These are phyloP conservation scores for Boletus rex-veris DNA, from an alignment of 768 basidiomycete species.

Conservation along the genomic window DNA sequence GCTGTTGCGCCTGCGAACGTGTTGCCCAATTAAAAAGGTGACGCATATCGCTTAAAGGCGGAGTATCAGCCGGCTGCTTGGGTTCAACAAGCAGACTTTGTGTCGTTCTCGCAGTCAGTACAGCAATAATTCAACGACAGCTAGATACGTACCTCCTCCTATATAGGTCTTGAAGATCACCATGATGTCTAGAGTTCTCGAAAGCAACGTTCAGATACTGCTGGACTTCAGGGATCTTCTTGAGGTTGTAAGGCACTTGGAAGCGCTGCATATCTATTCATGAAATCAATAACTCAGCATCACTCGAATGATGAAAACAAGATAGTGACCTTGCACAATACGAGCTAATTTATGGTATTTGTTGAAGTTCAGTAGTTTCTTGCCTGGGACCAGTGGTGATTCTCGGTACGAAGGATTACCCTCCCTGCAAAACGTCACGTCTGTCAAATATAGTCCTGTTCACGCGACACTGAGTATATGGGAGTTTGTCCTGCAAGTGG, in stretches of 20 bases:
- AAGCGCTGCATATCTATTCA: constrained; percentile 84
- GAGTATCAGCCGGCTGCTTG: constrained; percentile 69
- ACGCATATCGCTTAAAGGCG: constrained; percentile 64
- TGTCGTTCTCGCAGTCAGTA: background rate
- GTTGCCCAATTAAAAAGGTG: constrained; percentile 80
- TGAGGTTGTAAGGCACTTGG: constrained; percentile 81
- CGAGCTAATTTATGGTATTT: constrained; percentile 90
- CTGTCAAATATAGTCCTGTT: constrained; percentile 80
- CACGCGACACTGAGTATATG: constrained; percentile 12
- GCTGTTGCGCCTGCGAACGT: constrained; percentile 45
- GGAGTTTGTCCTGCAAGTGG: background rate
- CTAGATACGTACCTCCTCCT: constrained; percentile 62
- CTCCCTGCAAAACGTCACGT: constrained; percentile 93
- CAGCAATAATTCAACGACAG: background rate
- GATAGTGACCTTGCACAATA: constrained; percentile 68
- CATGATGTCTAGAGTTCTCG: constrained; percentile 68
- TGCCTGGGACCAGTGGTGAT: constrained; percentile 69
- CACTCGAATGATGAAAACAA: background rate
- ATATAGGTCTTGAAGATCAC: constrained; percentile 83
- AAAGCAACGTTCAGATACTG: constrained; percentile 71
- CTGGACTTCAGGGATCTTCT: constrained; percentile 87
- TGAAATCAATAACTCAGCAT: constrained; percentile 2
- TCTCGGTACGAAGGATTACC: constrained; percentile 86
- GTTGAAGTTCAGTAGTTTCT: constrained; percentile 91
- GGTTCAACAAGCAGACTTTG: constrained; percentile 78